Evolutionary conservation across 768 basidiomycete species (phyloP), one percentile per base, ranked within the genome.

Genomic region (Mycena metata): DNA sequence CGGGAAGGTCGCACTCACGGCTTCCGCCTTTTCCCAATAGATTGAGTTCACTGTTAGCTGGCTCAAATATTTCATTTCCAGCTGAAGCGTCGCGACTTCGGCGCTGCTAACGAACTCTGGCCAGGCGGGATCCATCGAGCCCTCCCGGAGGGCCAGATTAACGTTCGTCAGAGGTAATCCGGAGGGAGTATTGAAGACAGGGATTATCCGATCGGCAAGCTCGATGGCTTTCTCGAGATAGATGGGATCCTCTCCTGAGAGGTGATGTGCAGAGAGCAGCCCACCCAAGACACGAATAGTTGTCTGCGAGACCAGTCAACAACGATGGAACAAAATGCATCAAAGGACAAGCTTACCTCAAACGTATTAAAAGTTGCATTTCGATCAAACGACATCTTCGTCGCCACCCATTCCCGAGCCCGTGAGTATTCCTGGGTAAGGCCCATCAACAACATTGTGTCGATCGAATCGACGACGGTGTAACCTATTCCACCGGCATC

Each of bases 251-350:
- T 87, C 81, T 2, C 78, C 84, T 0, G 94, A 90, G 12, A 98
- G 85, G 74, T 96, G 89, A 75, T 95, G 90, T 0, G 96, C 92
- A 2, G 96, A 90, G 2, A 98, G 83, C 5, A 99, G 86, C 0
- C 97, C 97, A 11, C 97, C 96, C 4, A 99, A 84, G 1, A 97
- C 88, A 24, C 96, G 90, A 59, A 98, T 98, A 0, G 96, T 98
- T 1, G 94, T 96, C 95, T 96, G 69, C 15, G 23, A 16, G 56
- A 70, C 35, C 39, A 45, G 47, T 47, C 45, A 21, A 9, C 43
- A n/a, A 57, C 16, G 52, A 47, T 10, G 16, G 15, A 47, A 56
- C n/a, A 43, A n/a, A 16, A 49, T 39, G 5, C 23, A 19, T 54
- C 63, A 33, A 39, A 43, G 68, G 6, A 23, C 55, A 16, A 13